phyloP scores from a whole-genome alignment of 106 monocot species.

The Hemerocallis citrina region DNA sequence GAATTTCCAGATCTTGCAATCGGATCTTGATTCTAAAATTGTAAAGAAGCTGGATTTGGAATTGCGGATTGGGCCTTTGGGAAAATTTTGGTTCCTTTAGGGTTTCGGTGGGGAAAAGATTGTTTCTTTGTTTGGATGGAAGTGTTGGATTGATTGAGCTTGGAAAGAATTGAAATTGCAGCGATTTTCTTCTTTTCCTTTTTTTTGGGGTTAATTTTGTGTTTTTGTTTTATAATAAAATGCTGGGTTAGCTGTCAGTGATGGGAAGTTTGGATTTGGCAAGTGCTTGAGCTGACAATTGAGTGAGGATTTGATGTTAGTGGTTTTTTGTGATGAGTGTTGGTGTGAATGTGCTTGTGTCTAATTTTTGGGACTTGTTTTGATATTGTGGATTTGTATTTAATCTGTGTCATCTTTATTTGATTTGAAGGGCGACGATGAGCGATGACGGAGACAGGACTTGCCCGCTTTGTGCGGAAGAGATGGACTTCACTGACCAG shows the following conservation, averaged over 20 bases:
- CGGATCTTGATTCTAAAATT: not conserved
- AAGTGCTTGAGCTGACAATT: no score
- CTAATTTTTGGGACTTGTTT: not conserved
- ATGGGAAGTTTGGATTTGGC: no score
- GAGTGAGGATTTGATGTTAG: not conserved
- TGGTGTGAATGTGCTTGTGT: not conserved
- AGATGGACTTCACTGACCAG: slow-evolving; percentile 92
- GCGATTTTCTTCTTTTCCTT: no score
- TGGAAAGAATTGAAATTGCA: not conserved
- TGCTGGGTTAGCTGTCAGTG: not conserved
- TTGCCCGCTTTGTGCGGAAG: slow-evolving; percentile 83
- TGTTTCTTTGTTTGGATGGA: not conserved
- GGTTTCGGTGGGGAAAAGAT: not conserved
- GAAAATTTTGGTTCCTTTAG: not conserved
- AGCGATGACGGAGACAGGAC: slow-evolving; percentile 75
- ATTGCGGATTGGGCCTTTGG: not conserved
- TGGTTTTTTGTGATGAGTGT: not conserved
- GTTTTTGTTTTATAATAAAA: not conserved
- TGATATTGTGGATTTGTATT: not conserved
- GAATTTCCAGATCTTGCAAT: not conserved
- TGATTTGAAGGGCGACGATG: slow-evolving; percentile 48
- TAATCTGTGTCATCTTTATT: not conserved
- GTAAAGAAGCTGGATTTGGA: not conserved
- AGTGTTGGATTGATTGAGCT: not conserved
- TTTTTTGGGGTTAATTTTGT: not conserved